These are phyloP conservation scores for Sungouiella thailandica DNA, from an alignment of 805 yeast species.

Conservation along the genomic window DNA sequence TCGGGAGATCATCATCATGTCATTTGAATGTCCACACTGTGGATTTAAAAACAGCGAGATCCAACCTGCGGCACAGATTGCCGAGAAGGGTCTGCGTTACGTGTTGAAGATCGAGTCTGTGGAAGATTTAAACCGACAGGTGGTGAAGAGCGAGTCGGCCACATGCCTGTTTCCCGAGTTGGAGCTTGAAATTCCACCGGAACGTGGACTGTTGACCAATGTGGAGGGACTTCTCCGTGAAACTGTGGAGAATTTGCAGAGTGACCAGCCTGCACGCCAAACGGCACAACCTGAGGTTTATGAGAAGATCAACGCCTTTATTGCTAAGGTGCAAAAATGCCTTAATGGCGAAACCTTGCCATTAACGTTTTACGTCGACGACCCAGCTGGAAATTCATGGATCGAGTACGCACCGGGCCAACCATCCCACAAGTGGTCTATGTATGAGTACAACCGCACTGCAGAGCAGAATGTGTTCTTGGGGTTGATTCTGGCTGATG, in stretches of 20 bases:
- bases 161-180: constrained; percentile 74
- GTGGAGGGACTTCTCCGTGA: constrained; percentile 85
- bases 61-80: constrained; percentile 92
- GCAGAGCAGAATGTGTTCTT: constrained; percentile 83
- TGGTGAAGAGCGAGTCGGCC: constrained; percentile 86
- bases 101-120: constrained; percentile 60
- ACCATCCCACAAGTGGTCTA: constrained; percentile 85
- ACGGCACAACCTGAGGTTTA: constrained; percentile 67
- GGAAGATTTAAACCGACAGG: constrained; percentile 82
- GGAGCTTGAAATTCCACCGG: constrained; percentile 93
- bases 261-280: constrained; percentile 80
- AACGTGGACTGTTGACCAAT: constrained; percentile 88
- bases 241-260: constrained; percentile 72
- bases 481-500: constrained; percentile 73
- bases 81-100: constrained; percentile 80
- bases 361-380: constrained; percentile 73
- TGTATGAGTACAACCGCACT: constrained; percentile 73
- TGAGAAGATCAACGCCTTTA: constrained; percentile 68
- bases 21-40: constrained; percentile 95
- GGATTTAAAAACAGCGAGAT: constrained; percentile 85
- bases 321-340: constrained; percentile 53
- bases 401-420: constrained; percentile 85
- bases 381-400: constrained; percentile 98
- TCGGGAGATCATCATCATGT: constrained; percentile 87
- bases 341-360: constrained; percentile 74